These are phyloP conservation scores for Kalmusia sp. DNA, from an alignment of 2,329 filamentous ascomycete genomes.

Conservation along the genomic window DNA sequence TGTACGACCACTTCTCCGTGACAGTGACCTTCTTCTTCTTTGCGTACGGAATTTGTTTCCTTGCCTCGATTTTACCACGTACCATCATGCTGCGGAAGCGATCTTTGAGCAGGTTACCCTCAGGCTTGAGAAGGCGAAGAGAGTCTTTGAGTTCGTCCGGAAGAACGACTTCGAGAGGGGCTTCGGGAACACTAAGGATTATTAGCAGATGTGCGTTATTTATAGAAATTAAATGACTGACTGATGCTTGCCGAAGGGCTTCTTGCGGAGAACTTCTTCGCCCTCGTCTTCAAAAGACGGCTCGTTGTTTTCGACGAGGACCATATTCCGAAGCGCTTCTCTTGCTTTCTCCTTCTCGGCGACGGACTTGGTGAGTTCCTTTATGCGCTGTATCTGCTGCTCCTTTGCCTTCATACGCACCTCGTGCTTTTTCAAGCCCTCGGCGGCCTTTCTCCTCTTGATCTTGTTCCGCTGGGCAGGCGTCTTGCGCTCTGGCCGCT, in stretches of 20 bases:
- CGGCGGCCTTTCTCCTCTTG: constrained; percentile 86
- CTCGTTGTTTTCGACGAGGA: constrained; percentile 33
- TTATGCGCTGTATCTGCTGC: constrained; percentile 74
- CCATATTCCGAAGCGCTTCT: constrained; percentile 32
- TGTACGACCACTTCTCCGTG: constrained; percentile 97
- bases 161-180: constrained; percentile 57
- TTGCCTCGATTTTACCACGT: constrained; percentile 85
- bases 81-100: constrained; percentile 88
- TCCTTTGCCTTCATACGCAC: constrained; percentile 75
- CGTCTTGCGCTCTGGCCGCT: constrained; percentile 84
- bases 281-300: constrained; percentile 43
- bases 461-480: constrained; percentile 85
- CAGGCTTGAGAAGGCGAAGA: constrained; percentile 71
- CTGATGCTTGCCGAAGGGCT: constrained; percentile 72
- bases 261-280: constrained; percentile 65
- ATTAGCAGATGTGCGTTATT: constrained; percentile 1
- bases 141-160: constrained; percentile 60
- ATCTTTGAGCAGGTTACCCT: constrained; percentile 94
- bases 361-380: constrained; percentile 71
- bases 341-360: constrained; percentile 63
- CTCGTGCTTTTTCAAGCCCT: constrained; percentile 77
- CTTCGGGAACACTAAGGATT: constrained; percentile 70
- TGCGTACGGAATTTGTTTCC: constrained; percentile 78
- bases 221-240: constrained; percentile 31
- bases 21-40: constrained; percentile 82